Evolutionary conservation across 176 grass and related monocot species (phyloP).

Genomic region (Musa troglodytarum): DNA sequence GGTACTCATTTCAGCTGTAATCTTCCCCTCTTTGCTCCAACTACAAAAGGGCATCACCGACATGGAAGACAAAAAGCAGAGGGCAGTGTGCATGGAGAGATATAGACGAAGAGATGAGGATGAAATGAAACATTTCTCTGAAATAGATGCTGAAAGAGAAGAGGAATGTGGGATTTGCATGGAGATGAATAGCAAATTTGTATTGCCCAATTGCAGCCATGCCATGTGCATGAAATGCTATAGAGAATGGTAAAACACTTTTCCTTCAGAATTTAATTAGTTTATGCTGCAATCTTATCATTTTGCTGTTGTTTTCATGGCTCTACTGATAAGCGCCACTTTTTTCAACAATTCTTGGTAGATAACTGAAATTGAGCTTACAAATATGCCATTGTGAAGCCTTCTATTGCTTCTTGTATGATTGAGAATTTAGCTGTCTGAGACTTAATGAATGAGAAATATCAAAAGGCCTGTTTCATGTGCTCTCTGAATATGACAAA

Average conservation of each 20-base stretch:
- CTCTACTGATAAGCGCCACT: too few relatives aligned
- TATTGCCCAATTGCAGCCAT: conserved; percentile 81
- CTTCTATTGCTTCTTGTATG: too few relatives aligned
- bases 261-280: conserved; percentile 12
- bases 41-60: conserved; percentile 72
- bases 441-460: too few relatives aligned
- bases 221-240: conserved; percentile 92
- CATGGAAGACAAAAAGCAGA: conserved; percentile 73
- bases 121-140: conserved; percentile 44
- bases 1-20: conserved; percentile 44
- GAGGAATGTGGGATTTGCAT: conserved; percentile 97
- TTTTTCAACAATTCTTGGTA: too few relatives aligned
- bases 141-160: conserved; percentile 73
- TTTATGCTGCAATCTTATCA: too few relatives aligned
- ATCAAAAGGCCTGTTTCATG: too few relatives aligned
- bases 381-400: too few relatives aligned
- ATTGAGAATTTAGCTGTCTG: too few relatives aligned
- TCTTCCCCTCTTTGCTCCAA: conserved; percentile 87
- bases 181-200: conserved; percentile 66
- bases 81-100: conserved; percentile 53
- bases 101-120: conserved; percentile 64
- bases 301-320: too few relatives aligned
- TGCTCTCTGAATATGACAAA: too few relatives aligned
- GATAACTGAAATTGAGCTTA: too few relatives aligned
- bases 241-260: conserved; percentile 59